These are phyloP conservation scores for Phanerochaete carnosa DNA, from an alignment of 768 basidiomycete species.

Conservation along the genomic window DNA sequence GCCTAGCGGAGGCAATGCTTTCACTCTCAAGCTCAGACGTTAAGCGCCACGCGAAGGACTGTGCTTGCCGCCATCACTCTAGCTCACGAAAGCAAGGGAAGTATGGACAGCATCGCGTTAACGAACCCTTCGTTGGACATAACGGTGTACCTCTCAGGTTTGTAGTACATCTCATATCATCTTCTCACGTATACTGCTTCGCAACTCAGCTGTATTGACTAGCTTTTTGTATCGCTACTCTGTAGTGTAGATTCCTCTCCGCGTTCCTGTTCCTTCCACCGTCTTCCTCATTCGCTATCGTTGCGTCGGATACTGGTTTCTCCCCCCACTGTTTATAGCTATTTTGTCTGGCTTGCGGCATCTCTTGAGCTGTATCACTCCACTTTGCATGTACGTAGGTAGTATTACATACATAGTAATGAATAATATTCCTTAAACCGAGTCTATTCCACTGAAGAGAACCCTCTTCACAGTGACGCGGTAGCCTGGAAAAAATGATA, in stretches of 20 bases:
- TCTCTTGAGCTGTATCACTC: neutral
- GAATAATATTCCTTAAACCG: too few species aligned
- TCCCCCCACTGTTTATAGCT: neutral
- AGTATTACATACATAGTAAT: too few species aligned
- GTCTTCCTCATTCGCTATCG: neutral
- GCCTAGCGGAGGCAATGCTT: neutral
- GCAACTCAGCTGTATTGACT: neutral
- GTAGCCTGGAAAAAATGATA: too few species aligned
- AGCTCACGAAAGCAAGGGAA: neutral
- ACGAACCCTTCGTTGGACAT: neutral
- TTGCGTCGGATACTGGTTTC: neutral
- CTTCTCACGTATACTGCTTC: neutral
- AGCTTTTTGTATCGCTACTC: neutral
- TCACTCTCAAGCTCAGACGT: neutral
- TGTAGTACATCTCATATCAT: neutral
- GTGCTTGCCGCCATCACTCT: neutral
- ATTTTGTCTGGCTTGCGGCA: neutral
- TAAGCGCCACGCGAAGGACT: neutral
- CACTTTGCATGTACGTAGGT: neutral
- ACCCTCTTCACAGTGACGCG: too few species aligned
- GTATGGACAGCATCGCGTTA: neutral
- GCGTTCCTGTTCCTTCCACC: neutral
- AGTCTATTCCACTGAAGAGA: too few species aligned
- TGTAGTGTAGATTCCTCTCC: too few species aligned
- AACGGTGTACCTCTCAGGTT: neutral